A percentile compares a stretch with the other conserved stretches of the same genome.
Evolutionary conservation across 2,329 filamentous ascomycete genomes (phyloP).

Genomic region (Teratosphaeria viscida): DNA sequence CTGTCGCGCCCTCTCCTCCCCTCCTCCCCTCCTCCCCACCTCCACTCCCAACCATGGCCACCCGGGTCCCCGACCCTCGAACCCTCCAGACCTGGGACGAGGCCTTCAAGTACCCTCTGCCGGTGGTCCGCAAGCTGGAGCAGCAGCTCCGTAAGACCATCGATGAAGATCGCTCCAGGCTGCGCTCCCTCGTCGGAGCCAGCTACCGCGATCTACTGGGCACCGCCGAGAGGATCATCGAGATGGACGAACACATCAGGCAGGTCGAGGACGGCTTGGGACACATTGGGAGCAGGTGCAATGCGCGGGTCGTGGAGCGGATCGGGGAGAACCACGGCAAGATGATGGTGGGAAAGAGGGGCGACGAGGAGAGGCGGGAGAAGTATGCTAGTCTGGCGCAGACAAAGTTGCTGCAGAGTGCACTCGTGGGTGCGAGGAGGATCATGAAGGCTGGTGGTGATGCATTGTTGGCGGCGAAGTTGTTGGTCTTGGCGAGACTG

Average conservation of each 20-base stretch:
- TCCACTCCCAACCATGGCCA: constrained; percentile 34
- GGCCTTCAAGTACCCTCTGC: constrained; percentile 56
- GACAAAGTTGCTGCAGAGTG: constrained; percentile 43
- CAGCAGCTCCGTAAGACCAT: constrained; percentile 53
- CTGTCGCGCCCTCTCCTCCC: neutral
- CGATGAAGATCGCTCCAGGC: constrained; percentile 53
- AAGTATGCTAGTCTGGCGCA: constrained; percentile 9
- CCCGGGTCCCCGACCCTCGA: constrained; percentile 46
- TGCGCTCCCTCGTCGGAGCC: constrained; percentile 54
- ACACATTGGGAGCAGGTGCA: constrained; percentile 66
- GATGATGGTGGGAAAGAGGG: constrained; percentile 4
- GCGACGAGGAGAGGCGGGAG: constrained; percentile 4
- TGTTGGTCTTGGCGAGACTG: constrained; percentile 62
- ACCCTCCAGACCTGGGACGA: constrained; percentile 54
- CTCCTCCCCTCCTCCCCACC: neutral
- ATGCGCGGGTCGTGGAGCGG: constrained; percentile 56
- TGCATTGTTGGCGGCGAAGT: constrained; percentile 49
- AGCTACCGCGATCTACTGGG: constrained; percentile 82
- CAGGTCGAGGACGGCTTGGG: constrained; percentile 61
- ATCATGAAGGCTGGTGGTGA: constrained; percentile 41
- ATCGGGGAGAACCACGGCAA: constrained; percentile 42
- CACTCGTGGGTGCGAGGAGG: constrained; percentile 35
- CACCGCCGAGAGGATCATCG: constrained; percentile 86
- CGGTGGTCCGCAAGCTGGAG: constrained; percentile 52
- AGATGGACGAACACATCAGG: constrained; percentile 72